A percentile compares a stretch with the other conserved stretches of the same genome.
Evolutionary conservation across 345 rosid species (phyloP).

Genomic region (Theobroma cacao): DNA sequence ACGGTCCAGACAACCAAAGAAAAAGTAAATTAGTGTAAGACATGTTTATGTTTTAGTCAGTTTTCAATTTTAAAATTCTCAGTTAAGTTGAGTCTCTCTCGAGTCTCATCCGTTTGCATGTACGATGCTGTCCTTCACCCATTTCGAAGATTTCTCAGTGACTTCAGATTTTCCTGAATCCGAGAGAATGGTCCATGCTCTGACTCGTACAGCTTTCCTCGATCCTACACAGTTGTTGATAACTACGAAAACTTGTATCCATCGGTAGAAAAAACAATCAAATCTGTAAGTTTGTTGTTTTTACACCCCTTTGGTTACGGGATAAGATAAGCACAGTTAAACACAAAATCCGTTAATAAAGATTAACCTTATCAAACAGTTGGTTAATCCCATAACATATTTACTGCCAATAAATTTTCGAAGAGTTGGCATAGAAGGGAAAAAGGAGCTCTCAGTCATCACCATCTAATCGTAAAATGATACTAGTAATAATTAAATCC

Average conservation of each 20-base stretch:
- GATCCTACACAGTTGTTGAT: neutral
- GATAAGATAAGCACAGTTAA: neutral
- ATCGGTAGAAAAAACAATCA: neutral
- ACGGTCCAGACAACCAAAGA: conserved; percentile 3
- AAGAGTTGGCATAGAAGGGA: neutral
- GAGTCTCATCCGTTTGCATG: neutral
- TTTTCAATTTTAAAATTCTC: neutral
- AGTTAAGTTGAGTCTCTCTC: neutral
- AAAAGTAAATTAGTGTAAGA: neutral
- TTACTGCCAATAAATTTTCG: no score
- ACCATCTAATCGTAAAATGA: neutral
- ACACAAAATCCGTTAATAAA: neutral
- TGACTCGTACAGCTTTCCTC: neutral
- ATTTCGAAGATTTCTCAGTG: conserved; percentile 4
- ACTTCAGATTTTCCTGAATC: neutral
- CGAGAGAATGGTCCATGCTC: neutral
- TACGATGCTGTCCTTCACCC: neutral
- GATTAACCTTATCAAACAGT: neutral
- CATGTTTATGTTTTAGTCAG: neutral
- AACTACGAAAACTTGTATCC: neutral
- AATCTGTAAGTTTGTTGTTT: neutral
- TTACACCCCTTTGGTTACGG: neutral
- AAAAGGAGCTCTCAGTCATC: neutral
- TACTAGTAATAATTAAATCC: neutral
- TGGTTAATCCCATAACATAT: neutral